Percentiles rank a stretch among this genome's conserved stretches.
Evolutionary conservation across 202 grass and related monocot species (phyloP).

Genomic region (Setaria italica): DNA sequence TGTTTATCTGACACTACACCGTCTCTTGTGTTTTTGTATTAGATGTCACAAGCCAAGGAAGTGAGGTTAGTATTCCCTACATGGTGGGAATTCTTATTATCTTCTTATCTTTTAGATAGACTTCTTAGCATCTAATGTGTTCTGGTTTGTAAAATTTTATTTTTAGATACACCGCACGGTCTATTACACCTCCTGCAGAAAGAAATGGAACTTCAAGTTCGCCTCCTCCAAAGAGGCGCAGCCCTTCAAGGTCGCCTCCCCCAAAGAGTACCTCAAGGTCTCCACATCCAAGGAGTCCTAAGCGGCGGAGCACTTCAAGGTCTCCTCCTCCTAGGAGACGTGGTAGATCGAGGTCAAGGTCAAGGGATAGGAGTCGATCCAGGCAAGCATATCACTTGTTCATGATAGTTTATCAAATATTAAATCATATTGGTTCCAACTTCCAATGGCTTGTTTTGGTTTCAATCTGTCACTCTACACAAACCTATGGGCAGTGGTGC

Average conservation of each 20-base stretch:
- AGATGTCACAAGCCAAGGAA: conserved; percentile 95
- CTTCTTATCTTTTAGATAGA: background rate
- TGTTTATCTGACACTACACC: conserved; percentile 34
- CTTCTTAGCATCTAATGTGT: background rate
- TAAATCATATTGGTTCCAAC: conserved; percentile 2
- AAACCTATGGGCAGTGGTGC: background rate
- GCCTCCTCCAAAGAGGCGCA: conserved; percentile 56
- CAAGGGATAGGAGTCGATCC: conserved; percentile 85
- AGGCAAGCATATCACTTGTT: conserved; percentile 59
- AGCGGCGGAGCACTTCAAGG: conserved; percentile 54
- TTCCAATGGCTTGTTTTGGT: conserved; percentile 9
- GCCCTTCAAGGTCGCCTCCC: conserved; percentile 60
- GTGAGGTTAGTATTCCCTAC: conserved; percentile 70
- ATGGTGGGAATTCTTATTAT: background rate
- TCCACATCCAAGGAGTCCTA: conserved; percentile 52
- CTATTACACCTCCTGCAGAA: conserved; percentile 79
- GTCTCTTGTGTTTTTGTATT: conserved; percentile 39
- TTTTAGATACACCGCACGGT: conserved; percentile 87
- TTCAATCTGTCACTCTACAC: conserved; percentile 1
- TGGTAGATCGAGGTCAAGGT: conserved; percentile 67
- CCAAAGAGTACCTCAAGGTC: conserved; percentile 63
- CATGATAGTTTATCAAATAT: conserved; percentile 17
- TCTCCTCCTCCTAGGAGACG: conserved; percentile 71
- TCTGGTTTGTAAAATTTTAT: conserved; percentile 35
- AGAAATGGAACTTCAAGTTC: conserved; percentile 58